A percentile compares a stretch with the other conserved stretches of the same genome.
Evolutionary conservation across 2,329 filamentous ascomycete species (phyloP).

Genomic region (Curvularia eragrostidis): DNA sequence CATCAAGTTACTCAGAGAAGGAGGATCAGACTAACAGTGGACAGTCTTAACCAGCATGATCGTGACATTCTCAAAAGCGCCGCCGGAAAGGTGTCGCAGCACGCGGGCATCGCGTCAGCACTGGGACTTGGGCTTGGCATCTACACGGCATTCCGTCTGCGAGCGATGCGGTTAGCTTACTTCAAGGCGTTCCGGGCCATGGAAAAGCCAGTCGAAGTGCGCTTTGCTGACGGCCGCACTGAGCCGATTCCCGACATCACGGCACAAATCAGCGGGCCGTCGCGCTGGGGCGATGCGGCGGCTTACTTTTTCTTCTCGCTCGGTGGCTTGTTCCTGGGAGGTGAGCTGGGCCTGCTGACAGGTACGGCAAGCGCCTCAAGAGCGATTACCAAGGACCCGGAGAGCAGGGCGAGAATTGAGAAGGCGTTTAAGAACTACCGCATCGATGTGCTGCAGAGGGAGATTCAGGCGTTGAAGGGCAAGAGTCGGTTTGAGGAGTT

Average conservation of each 20-base stretch:
- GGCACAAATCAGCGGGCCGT: slow-evolving; percentile 61
- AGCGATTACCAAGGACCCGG: slow-evolving; percentile 61
- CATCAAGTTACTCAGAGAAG: too few species aligned
- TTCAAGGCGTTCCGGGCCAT: slow-evolving; percentile 67
- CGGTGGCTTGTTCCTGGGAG: slow-evolving; percentile 69
- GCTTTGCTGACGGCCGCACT: slow-evolving; percentile 67
- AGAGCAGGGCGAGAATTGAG: slow-evolving; percentile 64
- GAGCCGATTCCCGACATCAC: slow-evolving; percentile 68
- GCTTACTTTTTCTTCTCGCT: slow-evolving; percentile 68
- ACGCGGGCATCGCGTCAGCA: slow-evolving; percentile 65
- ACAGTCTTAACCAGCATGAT: slow-evolving; percentile 61
- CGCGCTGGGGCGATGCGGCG: slow-evolving; percentile 64
- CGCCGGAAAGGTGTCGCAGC: slow-evolving; percentile 61
- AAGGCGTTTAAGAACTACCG: slow-evolving; percentile 68
- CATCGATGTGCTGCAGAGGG: slow-evolving; percentile 66
- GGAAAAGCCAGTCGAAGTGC: slow-evolving; percentile 67
- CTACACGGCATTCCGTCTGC: slow-evolving; percentile 60
- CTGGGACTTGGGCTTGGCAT: slow-evolving; percentile 66
- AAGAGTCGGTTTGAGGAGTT: slow-evolving; percentile 42
- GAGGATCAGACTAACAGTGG: slow-evolving; percentile 7
- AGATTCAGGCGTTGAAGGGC: slow-evolving; percentile 64
- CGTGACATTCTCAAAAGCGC: slow-evolving; percentile 64
- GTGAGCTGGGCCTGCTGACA: slow-evolving; percentile 66
- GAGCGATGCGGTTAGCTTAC: slow-evolving; percentile 62
- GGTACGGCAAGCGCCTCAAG: slow-evolving; percentile 63